Evolutionary conservation across 2,329 filamentous ascomycete species (phyloP).

Genomic region (Phyllosticta capitalensis): DNA sequence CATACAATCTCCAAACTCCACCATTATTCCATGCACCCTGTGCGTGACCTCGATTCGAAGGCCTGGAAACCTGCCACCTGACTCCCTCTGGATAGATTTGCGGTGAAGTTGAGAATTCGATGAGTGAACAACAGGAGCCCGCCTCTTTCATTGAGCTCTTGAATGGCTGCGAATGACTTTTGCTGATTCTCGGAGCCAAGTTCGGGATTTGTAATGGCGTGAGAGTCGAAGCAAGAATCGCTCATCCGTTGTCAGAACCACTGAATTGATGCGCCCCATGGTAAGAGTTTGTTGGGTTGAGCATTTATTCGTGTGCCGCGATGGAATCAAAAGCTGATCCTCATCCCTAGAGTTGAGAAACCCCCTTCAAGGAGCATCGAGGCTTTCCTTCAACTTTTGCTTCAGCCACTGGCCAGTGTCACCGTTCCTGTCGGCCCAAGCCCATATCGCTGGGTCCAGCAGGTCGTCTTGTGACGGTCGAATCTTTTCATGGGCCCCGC

Average conservation of each 20-base stretch:
- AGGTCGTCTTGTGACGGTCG: background rate
- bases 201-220: background rate
- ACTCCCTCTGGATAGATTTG: no score
- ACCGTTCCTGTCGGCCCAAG: constrained; percentile 2
- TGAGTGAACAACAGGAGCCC: background rate
- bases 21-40: no score
- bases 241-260: background rate
- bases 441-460: constrained; percentile 5
- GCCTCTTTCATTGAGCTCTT: background rate
- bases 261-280: no score
- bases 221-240: background rate
- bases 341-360: no score
- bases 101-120: background rate
- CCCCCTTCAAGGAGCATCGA: background rate
- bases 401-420: constrained; percentile 1
- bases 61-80: no score
- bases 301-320: no score
- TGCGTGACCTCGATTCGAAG: no score
- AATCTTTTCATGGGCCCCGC: background rate
- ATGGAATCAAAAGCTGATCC: no score
- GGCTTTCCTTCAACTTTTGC: background rate
- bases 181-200: background rate
- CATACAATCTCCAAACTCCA: no score
- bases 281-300: no score
- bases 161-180: background rate